Base-by-base conservation (phyloP, 345 rosid genomes). In the Eutrema japonicum region DNA sequence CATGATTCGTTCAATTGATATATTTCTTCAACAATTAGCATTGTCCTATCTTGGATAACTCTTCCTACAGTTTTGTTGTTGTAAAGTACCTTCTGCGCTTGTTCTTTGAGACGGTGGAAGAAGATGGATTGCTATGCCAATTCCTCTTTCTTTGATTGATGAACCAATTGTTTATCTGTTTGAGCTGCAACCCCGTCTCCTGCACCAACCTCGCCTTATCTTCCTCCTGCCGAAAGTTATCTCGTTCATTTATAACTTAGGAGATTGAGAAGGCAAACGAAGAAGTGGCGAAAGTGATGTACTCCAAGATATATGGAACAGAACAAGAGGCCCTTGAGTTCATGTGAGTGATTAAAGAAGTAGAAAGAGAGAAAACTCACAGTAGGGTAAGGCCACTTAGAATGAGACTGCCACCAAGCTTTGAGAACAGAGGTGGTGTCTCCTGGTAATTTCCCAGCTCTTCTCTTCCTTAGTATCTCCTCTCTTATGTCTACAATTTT, bases 91-190 rank as follows among this genome's bases (percentile, higher is more conserved):
- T 92, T 82, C 85, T 92, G 65, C 97, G 89, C 76, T 92, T 95
- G 87, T 80, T 90, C 82, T 95, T 95, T 76, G 80, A 71, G 78
- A 76, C 85, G 0, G 91, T 84, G 2, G 99, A 90, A 69, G 89
- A 73, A 76, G 79, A 95, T 67, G 98, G 89, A 74, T 89, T 92
- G 66, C 85, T 92, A 78, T 95, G 96, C 99, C 99, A 95, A 73
- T 95, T 95, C 78, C 99, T 81, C 83, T 95, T 95, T 76, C 99
- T 86, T 68, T 95, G 99, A 74, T 95, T 95, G 76, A 95, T 95
- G 77, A 95, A 95, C 99, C 99, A 95, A 68, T 95, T 95, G 70
- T 95, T 90, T 75, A 95, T 92, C 82, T 95, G 99, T 76, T 95
- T 95, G 63, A 95, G 75, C 53, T 95, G 96, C 82, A 95, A 74